These are phyloP conservation scores for Venturia pyrina DNA, from an alignment of 2,329 filamentous ascomycete species.

Conservation along the genomic window DNA sequence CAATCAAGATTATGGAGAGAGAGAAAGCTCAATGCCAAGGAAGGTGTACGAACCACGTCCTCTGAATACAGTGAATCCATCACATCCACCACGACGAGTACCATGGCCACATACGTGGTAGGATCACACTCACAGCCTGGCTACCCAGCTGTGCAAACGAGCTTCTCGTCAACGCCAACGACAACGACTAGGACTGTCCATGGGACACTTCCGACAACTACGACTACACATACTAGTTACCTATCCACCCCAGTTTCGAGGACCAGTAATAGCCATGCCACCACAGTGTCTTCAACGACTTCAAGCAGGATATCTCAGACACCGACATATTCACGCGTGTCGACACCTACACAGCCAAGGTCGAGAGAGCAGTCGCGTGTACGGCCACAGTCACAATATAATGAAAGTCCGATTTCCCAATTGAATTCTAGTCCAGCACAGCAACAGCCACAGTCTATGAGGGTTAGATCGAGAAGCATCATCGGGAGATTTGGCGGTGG, in stretches of 20 bases:
- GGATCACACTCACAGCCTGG: neutral
- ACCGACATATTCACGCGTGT: neutral
- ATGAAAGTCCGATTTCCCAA: neutral
- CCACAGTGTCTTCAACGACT: neutral
- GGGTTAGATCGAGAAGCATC: neutral
- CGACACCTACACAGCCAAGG: neutral
- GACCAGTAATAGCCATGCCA: neutral
- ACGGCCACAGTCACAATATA: neutral
- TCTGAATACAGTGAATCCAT: neutral
- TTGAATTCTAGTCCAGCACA: neutral
- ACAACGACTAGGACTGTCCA: neutral
- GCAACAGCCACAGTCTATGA: neutral
- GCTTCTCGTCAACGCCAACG: neutral
- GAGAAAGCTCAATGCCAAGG: conserved; percentile 19
- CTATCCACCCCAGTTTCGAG: neutral
- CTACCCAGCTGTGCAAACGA: neutral
- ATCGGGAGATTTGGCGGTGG: conserved; percentile 29
- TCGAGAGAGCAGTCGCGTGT: neutral
- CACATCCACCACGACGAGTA: neutral
- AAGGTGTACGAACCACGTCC: conserved; percentile 12
- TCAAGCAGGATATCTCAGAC: neutral
- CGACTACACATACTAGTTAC: neutral
- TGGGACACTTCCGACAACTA: neutral
- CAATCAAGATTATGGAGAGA: conserved; percentile 21
- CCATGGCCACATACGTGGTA: neutral